A percentile compares a stretch with the other conserved stretches of the same genome.
phyloP scores from a whole-genome alignment of 2,329 filamentous ascomycete genomes.

The Akanthomyces lecanii region DNA sequence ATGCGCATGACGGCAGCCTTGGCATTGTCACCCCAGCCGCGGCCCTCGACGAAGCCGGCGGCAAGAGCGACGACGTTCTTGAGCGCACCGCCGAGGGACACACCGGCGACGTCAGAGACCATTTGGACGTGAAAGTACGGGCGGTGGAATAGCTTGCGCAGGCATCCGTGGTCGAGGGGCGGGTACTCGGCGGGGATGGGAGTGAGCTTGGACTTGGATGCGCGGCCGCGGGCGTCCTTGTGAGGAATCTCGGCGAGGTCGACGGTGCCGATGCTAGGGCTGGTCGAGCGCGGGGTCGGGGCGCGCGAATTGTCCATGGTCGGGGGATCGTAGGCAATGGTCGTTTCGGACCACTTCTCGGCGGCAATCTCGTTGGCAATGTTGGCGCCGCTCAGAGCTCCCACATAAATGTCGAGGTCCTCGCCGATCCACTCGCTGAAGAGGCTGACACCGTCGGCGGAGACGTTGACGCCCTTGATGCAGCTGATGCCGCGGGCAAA shows the following conservation, averaged over 20 bases:
- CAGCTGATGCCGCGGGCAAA: constrained; percentile 93
- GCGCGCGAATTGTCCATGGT: constrained; percentile 74
- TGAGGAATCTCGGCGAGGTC: constrained; percentile 51
- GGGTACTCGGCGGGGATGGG: constrained; percentile 79
- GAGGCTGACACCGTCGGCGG: constrained; percentile 76
- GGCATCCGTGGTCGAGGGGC: constrained; percentile 76
- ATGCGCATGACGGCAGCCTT: constrained; percentile 99
- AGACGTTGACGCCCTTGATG: constrained; percentile 96
- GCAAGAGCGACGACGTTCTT: constrained; percentile 97
- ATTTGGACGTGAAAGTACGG: constrained; percentile 97
- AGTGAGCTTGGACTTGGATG: constrained; percentile 65
- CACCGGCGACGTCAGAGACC: constrained; percentile 91
- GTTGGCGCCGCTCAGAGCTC: constrained; percentile 91
- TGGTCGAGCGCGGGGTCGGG: constrained; percentile 48
- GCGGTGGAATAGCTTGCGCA: constrained; percentile 85
- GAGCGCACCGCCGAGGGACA: constrained; percentile 87
- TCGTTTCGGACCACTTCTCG: constrained; percentile 97
- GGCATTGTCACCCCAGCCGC: constrained; percentile 97
- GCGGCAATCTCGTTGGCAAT: constrained; percentile 91
- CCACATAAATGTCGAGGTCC: constrained; percentile 91
- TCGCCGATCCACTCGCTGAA: constrained; percentile 95
- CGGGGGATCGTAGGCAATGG: constrained; percentile 92
- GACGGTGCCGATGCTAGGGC: constrained; percentile 47
- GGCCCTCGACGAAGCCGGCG: constrained; percentile 89
- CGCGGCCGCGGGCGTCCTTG: constrained; percentile 63